Conservation (phyloP, 1,284 basidiomycete species). For the Moniliophthora roreri region DNA sequence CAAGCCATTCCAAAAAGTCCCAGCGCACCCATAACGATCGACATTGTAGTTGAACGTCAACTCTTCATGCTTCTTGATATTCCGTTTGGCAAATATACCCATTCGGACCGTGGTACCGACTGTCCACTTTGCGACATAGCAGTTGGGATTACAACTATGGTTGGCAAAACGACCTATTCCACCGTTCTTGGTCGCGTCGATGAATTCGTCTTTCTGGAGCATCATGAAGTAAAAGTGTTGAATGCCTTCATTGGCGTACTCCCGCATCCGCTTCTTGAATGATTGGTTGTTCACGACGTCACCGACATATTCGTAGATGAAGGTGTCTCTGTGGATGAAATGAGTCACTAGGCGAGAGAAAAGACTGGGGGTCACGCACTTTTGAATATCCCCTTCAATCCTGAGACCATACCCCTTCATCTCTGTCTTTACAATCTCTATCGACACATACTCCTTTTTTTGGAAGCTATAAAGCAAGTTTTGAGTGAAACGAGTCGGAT, state of each 20-base stretch:
- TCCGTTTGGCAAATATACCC: conserved; percentile 95
- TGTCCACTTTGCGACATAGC: conserved; percentile 99
- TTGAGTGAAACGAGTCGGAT: not conserved
- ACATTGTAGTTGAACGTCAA: conserved; percentile 99
- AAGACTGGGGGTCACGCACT: conserved; percentile 51
- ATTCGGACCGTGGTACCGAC: conserved; percentile 90
- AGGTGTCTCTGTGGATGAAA: conserved; percentile 64
- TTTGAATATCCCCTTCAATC: conserved; percentile 67
- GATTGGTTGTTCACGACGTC: conserved; percentile 90
- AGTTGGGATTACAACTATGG: conserved; percentile 98
- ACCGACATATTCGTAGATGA: conserved; percentile 98
- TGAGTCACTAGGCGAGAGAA: not conserved
- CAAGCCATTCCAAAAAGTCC: conserved; percentile 1
- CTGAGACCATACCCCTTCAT: conserved; percentile 95
- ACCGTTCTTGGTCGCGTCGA: conserved; percentile 97
- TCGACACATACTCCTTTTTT: conserved; percentile 79
- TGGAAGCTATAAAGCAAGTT: conserved; percentile 68
- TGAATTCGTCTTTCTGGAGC: conserved; percentile 98
- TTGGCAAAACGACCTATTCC: conserved; percentile 97
- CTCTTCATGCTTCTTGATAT: conserved; percentile 85
- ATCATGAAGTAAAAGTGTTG: conserved; percentile 99
- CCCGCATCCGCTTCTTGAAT: conserved; percentile 93
- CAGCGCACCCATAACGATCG: conserved; percentile 91
- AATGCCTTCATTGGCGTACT: conserved; percentile 92
- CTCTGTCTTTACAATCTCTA: conserved; percentile 92